These are phyloP conservation scores for Thelonectria olida DNA, from an alignment of 2,329 filamentous ascomycete genomes.

Conservation along the genomic window DNA sequence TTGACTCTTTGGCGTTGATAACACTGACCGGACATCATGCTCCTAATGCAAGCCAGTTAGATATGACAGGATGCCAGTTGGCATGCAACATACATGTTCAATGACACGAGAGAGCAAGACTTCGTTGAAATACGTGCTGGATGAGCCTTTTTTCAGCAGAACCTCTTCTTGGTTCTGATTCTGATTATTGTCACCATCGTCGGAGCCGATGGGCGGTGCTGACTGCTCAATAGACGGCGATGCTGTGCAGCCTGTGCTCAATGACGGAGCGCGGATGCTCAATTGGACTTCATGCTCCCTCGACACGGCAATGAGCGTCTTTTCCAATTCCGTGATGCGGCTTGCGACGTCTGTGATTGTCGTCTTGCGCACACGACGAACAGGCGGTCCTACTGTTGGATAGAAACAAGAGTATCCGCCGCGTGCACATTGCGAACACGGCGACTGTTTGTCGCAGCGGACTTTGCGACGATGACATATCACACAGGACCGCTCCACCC, in stretches of 20 bases:
- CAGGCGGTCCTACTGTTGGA: constrained; percentile 36
- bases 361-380: constrained; percentile 40
- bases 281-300: constrained; percentile 11
- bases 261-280: neutral
- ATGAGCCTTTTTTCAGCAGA: constrained; percentile 43
- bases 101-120: constrained; percentile 47
- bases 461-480: constrained; percentile 66
- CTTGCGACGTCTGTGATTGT: constrained; percentile 47
- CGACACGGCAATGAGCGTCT: constrained; percentile 35
- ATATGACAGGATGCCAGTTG: neutral
- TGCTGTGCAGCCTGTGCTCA: neutral
- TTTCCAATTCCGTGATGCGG: constrained; percentile 47
- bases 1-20: constrained; percentile 30
- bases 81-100: constrained; percentile 39
- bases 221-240: neutral
- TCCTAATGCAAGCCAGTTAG: constrained; percentile 18
- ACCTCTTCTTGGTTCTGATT: constrained; percentile 33
- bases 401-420: constrained; percentile 43
- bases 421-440: constrained; percentile 74
- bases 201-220: neutral
- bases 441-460: constrained; percentile 76
- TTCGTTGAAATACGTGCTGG: constrained; percentile 50
- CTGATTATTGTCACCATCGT: neutral
- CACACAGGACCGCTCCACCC: constrained; percentile 47
- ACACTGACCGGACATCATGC: constrained; percentile 35